Conservation (phyloP, 768 basidiomycete species). For the Tremella yokohamensis region DNA sequence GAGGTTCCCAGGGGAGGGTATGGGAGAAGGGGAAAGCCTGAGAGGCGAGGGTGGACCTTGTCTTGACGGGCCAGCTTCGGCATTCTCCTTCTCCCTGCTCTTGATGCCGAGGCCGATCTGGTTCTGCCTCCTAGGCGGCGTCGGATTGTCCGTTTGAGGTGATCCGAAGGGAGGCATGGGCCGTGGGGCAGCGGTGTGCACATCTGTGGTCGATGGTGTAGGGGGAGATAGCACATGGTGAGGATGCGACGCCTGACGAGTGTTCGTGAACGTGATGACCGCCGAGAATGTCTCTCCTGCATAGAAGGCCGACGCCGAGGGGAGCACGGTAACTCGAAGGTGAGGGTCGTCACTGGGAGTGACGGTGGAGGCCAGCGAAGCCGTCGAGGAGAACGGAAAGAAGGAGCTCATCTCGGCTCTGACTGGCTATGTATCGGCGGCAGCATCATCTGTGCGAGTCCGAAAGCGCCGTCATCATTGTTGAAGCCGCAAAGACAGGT, state of each 20-base stretch:
- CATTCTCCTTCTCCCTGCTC: conserved; percentile 14
- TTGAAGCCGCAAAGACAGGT: too few species aligned
- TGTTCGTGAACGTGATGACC: conserved; percentile 82
- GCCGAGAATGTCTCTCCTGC: conserved; percentile 85
- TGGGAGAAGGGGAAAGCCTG: background rate
- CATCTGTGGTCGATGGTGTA: background rate
- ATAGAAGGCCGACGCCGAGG: conserved; percentile 84
- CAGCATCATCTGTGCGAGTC: background rate
- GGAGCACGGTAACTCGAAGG: conserved; percentile 54
- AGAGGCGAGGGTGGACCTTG: conserved; percentile 9
- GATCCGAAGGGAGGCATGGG: conserved; percentile 9
- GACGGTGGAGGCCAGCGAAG: conserved; percentile 3
- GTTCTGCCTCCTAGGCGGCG: conserved; percentile 16
- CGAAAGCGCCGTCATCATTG: too few species aligned
- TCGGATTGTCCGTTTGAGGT: background rate
- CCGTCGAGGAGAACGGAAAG: conserved; percentile 16
- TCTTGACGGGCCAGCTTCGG: conserved; percentile 35
- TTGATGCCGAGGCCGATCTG: conserved; percentile 27
- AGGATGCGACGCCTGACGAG: conserved; percentile 49
- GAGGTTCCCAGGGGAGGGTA: conserved; percentile 7
- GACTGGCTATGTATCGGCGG: background rate
- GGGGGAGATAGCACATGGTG: background rate
- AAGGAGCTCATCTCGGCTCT: conserved; percentile 32
- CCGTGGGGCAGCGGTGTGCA: background rate
- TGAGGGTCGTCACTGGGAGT: conserved; percentile 32